Evolutionary conservation across 371 early-diverging fungal species (phyloP), one percentile per base, ranked within the genome.

Genomic region (Rhizopus delemar): DNA sequence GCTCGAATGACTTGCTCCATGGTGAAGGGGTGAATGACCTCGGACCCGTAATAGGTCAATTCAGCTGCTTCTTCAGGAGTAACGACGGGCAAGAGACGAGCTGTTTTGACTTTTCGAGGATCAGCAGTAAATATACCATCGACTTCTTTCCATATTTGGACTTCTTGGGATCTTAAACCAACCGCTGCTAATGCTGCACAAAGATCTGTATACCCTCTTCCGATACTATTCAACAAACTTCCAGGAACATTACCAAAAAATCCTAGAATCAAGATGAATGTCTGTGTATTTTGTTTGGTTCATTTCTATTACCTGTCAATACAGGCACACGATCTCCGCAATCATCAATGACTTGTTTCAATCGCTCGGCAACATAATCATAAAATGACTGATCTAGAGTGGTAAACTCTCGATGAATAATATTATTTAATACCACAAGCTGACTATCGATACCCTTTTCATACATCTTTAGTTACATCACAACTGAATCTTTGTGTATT

Each of bases 141-240:
- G 2, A 99, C 99, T 69, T 99, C 98, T 73, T 99, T 99, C 98
- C 98, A 98, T 13, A 99, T 93, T 70, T 98, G 98, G 46, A 98
- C 81, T 70, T 99, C 98, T 56, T 86, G 75, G 2, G 92, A 89
- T 33, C 77, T 70, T 8, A 94, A 59, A 0, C 93, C 98, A 8
- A 95, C 98, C 0, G 99, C 95, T 28, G 92, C 78, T 49, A 99
- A 76, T 0, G 98, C 98, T 7, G 98, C 96, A n/a, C 96, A 93
- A 41, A 98, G 82, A 70, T 99, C 99, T 0, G 98, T 97, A 74
- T 99, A 99, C 0, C 99, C 99, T 52, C 99, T 90, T 3, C 99
- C 99, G 68, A 99, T 90, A 66, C 90, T 93, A 29, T 79, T 75
- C 48, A 99, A 69, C 43, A 99, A 74, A 70, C 93, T 86, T 12